These are phyloP conservation scores for Mixia osmundae DNA, from an alignment of 1,284 basidiomycete species.

Conservation along the genomic window DNA sequence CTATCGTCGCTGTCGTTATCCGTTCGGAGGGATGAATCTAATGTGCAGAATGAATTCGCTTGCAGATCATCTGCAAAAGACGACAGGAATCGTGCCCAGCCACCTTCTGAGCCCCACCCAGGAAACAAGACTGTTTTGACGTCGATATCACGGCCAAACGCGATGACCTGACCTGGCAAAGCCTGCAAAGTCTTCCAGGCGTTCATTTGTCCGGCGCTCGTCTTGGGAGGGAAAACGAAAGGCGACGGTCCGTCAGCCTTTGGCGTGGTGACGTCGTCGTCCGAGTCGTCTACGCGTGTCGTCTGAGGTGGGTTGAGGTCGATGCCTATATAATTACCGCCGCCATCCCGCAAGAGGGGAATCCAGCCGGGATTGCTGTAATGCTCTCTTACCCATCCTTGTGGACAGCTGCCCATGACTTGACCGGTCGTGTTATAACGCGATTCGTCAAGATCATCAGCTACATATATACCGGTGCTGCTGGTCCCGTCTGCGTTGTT, in stretches of 20 bases:
- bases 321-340: constrained; percentile 89
- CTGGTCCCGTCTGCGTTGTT: neutral
- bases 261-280: neutral
- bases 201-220: constrained; percentile 1
- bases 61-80: constrained; percentile 55
- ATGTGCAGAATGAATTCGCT: neutral
- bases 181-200: constrained; percentile 34
- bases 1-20: neutral
- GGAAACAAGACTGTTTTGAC: constrained; percentile 85
- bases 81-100: constrained; percentile 91
- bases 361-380: constrained; percentile 94
- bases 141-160: constrained; percentile 94
- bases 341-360: constrained; percentile 74
- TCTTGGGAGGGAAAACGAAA: constrained; percentile 1
- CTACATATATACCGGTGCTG: neutral
- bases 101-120: constrained; percentile 43
- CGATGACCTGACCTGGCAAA: constrained; percentile 71
- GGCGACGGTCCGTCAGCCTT: neutral
- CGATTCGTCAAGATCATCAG: constrained; percentile 6
- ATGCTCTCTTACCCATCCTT: constrained; percentile 65
- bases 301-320: constrained; percentile 53
- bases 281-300: neutral
- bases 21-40: neutral
- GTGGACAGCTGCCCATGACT: constrained; percentile 65
- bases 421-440: constrained; percentile 2